phyloP scores from a whole-genome alignment of 495 filamentous ascomycete species.

The Parmelia sp. region DNA sequence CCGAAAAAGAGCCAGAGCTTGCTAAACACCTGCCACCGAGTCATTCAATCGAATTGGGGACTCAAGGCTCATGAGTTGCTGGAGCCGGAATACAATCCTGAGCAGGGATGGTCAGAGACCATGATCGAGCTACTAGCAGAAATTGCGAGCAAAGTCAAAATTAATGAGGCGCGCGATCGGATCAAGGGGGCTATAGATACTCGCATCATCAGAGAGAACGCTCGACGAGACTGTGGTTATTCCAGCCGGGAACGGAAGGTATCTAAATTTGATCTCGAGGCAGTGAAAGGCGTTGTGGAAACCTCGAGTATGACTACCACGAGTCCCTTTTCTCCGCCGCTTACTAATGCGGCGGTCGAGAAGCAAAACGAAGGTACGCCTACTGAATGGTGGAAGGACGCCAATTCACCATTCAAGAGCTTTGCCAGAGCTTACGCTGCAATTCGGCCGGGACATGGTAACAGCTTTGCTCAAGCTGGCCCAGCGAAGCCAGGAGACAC shows the following conservation, averaged over 20 bases:
- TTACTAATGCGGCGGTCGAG: conserved; percentile 10
- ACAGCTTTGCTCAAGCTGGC: conserved; percentile 21
- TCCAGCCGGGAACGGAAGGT: not conserved
- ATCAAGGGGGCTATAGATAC: conserved; percentile 5
- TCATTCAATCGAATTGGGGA: conserved; percentile 9
- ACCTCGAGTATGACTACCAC: conserved; percentile 14
- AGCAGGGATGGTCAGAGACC: conserved; percentile 1
- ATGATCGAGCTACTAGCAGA: conserved; percentile 1
- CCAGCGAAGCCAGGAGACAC: not conserved
- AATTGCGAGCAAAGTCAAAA: conserved; percentile 10
- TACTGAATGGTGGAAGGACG: conserved; percentile 23
- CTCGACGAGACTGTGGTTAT: not conserved
- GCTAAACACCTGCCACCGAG: not conserved
- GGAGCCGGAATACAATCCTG: conserved; percentile 2
- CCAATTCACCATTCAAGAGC: conserved; percentile 21
- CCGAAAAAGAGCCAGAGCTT: not conserved
- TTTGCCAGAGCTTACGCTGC: conserved; percentile 19
- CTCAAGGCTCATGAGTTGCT: conserved; percentile 1
- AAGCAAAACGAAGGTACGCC: conserved; percentile 6
- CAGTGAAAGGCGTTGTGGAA: conserved; percentile 2
- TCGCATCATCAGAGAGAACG: not conserved
- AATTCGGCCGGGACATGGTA: conserved; percentile 25
- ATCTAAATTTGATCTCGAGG: conserved; percentile 10
- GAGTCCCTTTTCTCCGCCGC: conserved; percentile 7
- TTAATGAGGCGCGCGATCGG: conserved; percentile 9